Percentiles rank a stretch among this genome's conserved stretches.
These are phyloP conservation scores for Fusarium luffae DNA, from an alignment of 2,329 filamentous ascomycete species.

Conservation along the genomic window DNA sequence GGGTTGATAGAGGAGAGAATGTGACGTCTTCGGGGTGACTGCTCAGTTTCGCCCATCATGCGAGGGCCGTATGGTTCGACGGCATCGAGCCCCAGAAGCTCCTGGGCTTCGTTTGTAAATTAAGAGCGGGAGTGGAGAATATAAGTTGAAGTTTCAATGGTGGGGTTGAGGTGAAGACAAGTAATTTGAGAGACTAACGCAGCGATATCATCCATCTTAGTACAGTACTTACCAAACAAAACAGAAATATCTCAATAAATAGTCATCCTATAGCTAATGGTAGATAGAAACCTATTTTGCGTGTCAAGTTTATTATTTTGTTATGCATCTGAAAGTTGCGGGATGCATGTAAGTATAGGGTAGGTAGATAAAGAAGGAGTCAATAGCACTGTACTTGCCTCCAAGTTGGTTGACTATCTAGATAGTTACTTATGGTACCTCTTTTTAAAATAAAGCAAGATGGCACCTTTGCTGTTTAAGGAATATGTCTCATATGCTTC, in stretches of 20 bases:
- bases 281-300: neutral
- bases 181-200: neutral
- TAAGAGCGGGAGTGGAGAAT: neutral
- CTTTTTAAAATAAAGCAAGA: neutral
- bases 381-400: neutral
- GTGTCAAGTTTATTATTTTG: neutral
- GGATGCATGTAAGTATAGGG: neutral
- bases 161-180: conserved; percentile 10
- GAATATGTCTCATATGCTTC: too few species aligned
- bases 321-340: neutral
- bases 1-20: conserved; percentile 62
- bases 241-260: neutral
- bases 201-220: neutral
- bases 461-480: neutral
- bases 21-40: conserved; percentile 57
- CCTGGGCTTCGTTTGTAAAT: neutral
- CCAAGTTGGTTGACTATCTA: neutral
- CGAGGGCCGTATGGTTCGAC: conserved; percentile 36
- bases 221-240: neutral
- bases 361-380: neutral
- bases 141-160: conserved; percentile 17
- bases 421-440: too few species aligned
- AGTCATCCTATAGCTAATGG: neutral
- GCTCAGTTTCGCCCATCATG: conserved; percentile 49
- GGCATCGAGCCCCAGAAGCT: conserved; percentile 23